A percentile compares a stretch with the other conserved stretches of the same genome.
phyloP scores from a whole-genome alignment of 2,329 filamentous ascomycete species.

The Pseudogymnoascus sp. region DNA sequence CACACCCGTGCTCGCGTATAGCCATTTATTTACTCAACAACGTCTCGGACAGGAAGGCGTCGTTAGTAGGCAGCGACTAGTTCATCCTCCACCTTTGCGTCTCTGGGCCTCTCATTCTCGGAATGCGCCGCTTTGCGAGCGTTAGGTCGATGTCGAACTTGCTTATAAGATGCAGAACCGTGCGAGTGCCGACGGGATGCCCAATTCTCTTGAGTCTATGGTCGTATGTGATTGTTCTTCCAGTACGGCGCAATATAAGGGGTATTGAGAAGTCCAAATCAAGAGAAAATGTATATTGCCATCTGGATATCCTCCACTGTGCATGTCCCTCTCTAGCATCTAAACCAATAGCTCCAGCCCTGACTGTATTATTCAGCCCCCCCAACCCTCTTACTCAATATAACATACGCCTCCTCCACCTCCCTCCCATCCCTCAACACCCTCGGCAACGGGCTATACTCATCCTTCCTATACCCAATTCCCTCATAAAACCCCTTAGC shows the following conservation, averaged over 20 bases:
- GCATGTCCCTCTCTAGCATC: too few species aligned
- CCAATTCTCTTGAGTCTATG: too few species aligned
- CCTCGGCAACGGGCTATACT: slow-evolving; percentile 44
- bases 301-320: too few species aligned
- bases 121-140: neutral
- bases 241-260: too few species aligned
- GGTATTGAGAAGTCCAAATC: too few species aligned
- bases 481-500: slow-evolving; percentile 53
- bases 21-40: neutral
- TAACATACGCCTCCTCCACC: slow-evolving; percentile 48
- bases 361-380: neutral
- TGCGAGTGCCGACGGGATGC: neutral
- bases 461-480: slow-evolving; percentile 48
- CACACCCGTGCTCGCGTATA: too few species aligned
- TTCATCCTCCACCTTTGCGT: slow-evolving; percentile 10
- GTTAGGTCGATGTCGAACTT: neutral
- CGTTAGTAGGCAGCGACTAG: slow-evolving; percentile 17
- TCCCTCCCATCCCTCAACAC: slow-evolving; percentile 45
- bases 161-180: neutral
- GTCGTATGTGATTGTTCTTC: too few species aligned
- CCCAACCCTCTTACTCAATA: slow-evolving; percentile 43
- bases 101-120: slow-evolving; percentile 5
- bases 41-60: slow-evolving; percentile 20
- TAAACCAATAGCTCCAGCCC: too few species aligned
- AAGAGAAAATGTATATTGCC: too few species aligned